These are phyloP conservation scores for Dendrothele bispora DNA, from an alignment of 768 basidiomycete species.

Conservation along the genomic window DNA sequence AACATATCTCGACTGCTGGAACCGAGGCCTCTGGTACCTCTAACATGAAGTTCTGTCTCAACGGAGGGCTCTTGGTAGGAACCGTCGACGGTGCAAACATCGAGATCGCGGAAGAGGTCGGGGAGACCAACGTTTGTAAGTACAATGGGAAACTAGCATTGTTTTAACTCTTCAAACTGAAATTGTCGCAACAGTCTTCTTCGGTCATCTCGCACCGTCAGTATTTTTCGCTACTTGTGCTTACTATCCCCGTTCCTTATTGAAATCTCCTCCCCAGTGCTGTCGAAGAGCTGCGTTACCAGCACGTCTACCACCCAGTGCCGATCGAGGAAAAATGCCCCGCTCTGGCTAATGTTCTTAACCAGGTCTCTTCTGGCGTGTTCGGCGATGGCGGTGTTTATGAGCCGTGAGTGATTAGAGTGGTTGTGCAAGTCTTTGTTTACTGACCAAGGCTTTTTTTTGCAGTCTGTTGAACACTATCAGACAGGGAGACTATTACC, in stretches of 20 bases:
- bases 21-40: constrained; percentile 86
- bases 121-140: constrained; percentile 89
- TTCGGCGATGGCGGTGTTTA: constrained; percentile 85
- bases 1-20: constrained; percentile 97
- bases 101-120: constrained; percentile 95
- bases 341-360: constrained; percentile 74
- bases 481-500: constrained; percentile 73
- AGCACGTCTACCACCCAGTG: constrained; percentile 81
- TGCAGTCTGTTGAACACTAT: constrained; percentile 71
- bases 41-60: constrained; percentile 90
- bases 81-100: constrained; percentile 96
- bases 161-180: background rate
- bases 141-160: constrained; percentile 23
- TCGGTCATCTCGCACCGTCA: constrained; percentile 79
- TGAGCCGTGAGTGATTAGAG: constrained; percentile 69
- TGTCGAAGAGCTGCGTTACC: constrained; percentile 84
- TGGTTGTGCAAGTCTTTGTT: constrained; percentile 13
- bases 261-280: constrained; percentile 33
- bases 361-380: constrained; percentile 70
- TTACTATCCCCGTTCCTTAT: background rate
- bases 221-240: constrained; percentile 14
- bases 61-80: constrained; percentile 86
- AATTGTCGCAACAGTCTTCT: constrained; percentile 64
- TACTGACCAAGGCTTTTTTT: constrained; percentile 21
- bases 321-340: constrained; percentile 84